Evolutionary conservation across 225 moss, liverwort and hornwort genomes (phyloP).

Genomic region (Thuidium tamariscinum): DNA sequence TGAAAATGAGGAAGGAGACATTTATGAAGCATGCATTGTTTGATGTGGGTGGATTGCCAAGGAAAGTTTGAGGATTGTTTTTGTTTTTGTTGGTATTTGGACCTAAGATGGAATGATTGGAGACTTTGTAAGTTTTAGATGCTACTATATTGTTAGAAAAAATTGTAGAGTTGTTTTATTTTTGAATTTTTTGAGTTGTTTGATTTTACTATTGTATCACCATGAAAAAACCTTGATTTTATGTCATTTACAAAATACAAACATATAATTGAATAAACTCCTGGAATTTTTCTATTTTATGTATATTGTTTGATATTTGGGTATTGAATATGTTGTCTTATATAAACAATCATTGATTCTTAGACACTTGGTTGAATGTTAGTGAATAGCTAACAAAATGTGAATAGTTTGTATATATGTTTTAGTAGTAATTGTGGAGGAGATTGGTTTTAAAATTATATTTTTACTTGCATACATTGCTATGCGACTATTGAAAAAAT

Average conservation of each 20-base stretch:
- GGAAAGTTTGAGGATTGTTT: neutral
- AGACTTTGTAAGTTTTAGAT: rapidly evolving
- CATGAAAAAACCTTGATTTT: neutral
- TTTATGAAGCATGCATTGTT: neutral
- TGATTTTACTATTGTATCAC: neutral
- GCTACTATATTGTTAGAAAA: neutral
- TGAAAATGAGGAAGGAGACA: rapidly evolving
- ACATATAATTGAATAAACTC: too few relatives aligned
- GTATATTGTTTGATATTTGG: neutral
- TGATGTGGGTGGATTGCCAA: rapidly evolving
- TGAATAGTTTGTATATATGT: neutral
- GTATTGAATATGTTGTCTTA: neutral
- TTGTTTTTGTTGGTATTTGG: too few relatives aligned
- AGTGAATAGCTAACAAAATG: neutral
- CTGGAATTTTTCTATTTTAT: too few relatives aligned
- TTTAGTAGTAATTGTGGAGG: neutral
- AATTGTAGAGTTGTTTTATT: neutral
- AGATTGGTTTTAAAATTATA: rapidly evolving
- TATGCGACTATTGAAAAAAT: neutral
- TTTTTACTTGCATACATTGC: neutral
- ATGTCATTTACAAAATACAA: too few relatives aligned
- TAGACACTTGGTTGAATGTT: rapidly evolving
- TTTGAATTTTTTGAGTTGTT: neutral
- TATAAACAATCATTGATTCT: neutral
- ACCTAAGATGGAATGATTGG: neutral